Base-by-base conservation (phyloP, 345 rosid genomes). In the Euphorbia lathyris region DNA sequence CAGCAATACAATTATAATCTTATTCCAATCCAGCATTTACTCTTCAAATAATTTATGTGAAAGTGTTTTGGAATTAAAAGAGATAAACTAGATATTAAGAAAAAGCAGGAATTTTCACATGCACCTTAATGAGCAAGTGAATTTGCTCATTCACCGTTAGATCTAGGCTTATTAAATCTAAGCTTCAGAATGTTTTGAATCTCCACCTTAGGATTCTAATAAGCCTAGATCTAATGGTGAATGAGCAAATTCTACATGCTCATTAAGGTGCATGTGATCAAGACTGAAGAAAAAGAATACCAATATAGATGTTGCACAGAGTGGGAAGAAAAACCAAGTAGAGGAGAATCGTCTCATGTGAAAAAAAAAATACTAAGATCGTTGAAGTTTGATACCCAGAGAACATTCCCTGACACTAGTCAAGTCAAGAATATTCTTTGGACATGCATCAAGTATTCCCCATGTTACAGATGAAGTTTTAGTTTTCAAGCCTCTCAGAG, bases 391-490 rank as follows among this genome's bases (percentile, higher is more conserved):
- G 51, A 14, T 7, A 45, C 19, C 16, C 0, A 10, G 1, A 12
- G 19, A 6, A 45, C 51, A 45, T 45, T 45, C 51, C 51, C 51
- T 16, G 51, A 45, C 51, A 45, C 51, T 45, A 6, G 51, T 16
- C 17, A 45, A 45, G 51, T 45, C 51, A 45, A 45, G 17, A 45
- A 45, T 45, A 45, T 45, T 45, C 51, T 45, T 45, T 45, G 51
- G 51, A 45, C 48, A 40, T 63, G 50, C 50, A 38, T 40, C 30
- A 63, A 34, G 66, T 43, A 12, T 25, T 64, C 36, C n/a, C 55
- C 30, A 40, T 42, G 52, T 26, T 45, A 30, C 23, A 2, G 14
- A 30, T 5, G 38, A 45, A 26, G 3, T 45, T 19, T 45, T 51
- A 64, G 9, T 25, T 64, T 20, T 56, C 13, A 53, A 52, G 8